These are phyloP conservation scores for Adenanthera pavonina DNA, from an alignment of 306 rosid genomes.

Conservation along the genomic window DNA sequence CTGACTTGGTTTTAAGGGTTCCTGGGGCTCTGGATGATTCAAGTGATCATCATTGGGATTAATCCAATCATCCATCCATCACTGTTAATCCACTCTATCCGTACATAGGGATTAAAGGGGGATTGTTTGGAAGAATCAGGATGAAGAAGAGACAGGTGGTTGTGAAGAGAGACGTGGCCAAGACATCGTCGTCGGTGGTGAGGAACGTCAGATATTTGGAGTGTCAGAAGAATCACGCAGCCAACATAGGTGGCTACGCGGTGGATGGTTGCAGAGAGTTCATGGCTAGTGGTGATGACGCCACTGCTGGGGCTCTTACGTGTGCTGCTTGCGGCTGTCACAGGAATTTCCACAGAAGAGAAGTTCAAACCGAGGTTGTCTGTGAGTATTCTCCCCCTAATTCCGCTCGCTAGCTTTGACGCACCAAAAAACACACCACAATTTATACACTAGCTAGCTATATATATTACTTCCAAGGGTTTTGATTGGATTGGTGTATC, in stretches of 20 bases:
- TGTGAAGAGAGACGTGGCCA: conserved; percentile 56
- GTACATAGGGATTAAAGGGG: background rate
- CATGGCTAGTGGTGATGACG: conserved; percentile 73
- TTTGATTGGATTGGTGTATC: background rate
- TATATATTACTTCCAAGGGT: background rate
- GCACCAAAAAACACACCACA: background rate
- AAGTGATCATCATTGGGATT: background rate
- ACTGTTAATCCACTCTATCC: background rate
- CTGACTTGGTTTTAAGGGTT: conserved; percentile 25
- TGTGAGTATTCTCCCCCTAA: conserved; percentile 92
- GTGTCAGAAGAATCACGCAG: conserved; percentile 97
- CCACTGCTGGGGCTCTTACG: conserved; percentile 58
- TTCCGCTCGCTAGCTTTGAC: conserved; percentile 18
- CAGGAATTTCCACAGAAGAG: conserved; percentile 79
- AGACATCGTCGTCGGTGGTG: conserved; percentile 67
- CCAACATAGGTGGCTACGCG: conserved; percentile 87
- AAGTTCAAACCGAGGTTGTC: conserved; percentile 91
- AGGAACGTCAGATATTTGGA: conserved; percentile 74
- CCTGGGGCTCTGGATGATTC: background rate
- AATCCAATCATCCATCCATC: conserved; percentile 5
- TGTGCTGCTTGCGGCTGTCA: conserved; percentile 98
- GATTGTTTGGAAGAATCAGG: background rate
- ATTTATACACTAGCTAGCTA: background rate
- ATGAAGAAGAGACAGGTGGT: conserved; percentile 92
- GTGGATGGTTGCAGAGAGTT: conserved; percentile 95